A percentile compares a stretch with the other conserved stretches of the same genome.
phyloP scores from a whole-genome alignment of 495 filamentous ascomycete genomes.

The Penicillium subrubescens region DNA sequence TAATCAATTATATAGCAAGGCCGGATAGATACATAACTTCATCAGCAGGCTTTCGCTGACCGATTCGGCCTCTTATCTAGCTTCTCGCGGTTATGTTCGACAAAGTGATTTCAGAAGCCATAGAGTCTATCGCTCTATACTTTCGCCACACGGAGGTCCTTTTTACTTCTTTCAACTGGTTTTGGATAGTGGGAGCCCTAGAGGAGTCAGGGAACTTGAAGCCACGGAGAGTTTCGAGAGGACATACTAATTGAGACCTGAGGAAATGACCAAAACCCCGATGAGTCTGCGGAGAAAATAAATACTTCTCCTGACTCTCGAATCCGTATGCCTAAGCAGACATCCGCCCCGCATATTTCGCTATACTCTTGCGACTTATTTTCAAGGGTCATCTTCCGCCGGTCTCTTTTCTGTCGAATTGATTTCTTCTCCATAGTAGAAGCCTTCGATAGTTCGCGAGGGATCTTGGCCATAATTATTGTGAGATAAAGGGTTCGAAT shows the following conservation, averaged over 20 bases:
- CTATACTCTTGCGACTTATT: conserved; percentile 17
- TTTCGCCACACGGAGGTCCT: not conserved
- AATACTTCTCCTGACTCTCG: conserved; percentile 17
- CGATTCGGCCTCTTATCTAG: too few relatives aligned
- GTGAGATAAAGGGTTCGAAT: not conserved
- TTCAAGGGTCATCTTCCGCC: conserved; percentile 4
- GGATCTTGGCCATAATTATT: not conserved
- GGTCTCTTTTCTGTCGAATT: not conserved
- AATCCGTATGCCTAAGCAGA: conserved; percentile 17
- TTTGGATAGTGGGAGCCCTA: conserved; percentile 14
- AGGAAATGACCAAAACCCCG: not conserved
- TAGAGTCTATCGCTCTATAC: not conserved
- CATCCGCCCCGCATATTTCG: conserved; percentile 15
- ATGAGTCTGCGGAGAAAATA: not conserved
- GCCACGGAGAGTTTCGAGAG: not conserved
- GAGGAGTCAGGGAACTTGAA: not conserved
- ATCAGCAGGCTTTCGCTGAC: too few relatives aligned
- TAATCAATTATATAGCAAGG: too few relatives aligned
- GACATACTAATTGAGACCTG: not conserved
- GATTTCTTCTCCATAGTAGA: not conserved
- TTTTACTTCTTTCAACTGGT: conserved; percentile 8
- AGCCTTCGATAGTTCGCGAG: not conserved
- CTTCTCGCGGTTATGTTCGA: too few relatives aligned
- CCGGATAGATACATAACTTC: too few relatives aligned
- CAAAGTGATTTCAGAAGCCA: too few relatives aligned